These are phyloP conservation scores for Eucalyptus marginata DNA, from an alignment of 345 rosid species.

Conservation along the genomic window DNA sequence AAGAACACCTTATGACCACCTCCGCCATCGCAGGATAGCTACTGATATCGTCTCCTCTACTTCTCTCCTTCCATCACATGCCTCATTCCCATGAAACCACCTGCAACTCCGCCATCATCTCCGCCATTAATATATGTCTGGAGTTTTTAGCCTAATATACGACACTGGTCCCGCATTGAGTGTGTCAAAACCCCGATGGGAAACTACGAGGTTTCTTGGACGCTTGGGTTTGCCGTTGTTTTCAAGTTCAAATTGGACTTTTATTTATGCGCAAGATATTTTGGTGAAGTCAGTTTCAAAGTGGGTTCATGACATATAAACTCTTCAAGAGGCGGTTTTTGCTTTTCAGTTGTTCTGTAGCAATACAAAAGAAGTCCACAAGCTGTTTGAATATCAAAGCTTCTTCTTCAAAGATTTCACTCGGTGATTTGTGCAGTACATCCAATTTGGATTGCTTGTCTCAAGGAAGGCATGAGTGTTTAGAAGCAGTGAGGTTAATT, in stretches of 20 bases:
- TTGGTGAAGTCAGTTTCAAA: neutral
- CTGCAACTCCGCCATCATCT: neutral
- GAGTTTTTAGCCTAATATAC: neutral
- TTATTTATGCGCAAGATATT: neutral
- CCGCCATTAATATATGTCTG: neutral
- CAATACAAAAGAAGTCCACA: neutral
- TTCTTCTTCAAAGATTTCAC: neutral
- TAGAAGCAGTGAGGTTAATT: neutral
- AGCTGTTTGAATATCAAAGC: neutral
- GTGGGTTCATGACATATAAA: neutral
- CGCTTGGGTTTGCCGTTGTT: neutral
- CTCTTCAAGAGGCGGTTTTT: neutral
- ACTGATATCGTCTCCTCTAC: neutral
- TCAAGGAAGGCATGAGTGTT: neutral
- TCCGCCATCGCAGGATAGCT: neutral
- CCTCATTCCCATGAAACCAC: neutral
- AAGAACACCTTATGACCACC: neutral
- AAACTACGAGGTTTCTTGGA: neutral
- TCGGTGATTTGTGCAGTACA: neutral
- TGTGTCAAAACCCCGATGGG: too few species aligned
- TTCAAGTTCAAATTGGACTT: neutral
- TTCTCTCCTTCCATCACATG: neutral
- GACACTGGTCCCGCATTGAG: rapidly evolving
- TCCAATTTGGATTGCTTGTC: neutral
- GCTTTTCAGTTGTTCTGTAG: neutral